Evolutionary conservation across 768 basidiomycete genomes (phyloP).

Genomic region (Leccinum ochraceum): DNA sequence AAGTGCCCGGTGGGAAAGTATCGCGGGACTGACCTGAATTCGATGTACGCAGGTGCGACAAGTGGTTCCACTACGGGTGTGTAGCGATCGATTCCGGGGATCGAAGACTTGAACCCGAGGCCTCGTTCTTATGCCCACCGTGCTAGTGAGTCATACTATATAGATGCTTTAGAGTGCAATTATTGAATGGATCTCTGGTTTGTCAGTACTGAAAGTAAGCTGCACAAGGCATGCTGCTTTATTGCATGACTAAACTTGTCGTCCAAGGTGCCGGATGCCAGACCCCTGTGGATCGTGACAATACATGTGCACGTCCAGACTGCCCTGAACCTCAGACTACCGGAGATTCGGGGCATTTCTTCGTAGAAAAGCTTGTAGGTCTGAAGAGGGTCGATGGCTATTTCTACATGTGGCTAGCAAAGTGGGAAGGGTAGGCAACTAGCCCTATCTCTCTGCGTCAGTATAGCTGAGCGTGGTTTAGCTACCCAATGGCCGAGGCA

Average conservation of each 20-base stretch:
- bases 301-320: slow-evolving; percentile 28
- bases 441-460: background rate
- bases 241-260: background rate
- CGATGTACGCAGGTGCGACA: slow-evolving; percentile 34
- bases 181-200: background rate
- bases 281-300: slow-evolving; percentile 8
- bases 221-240: background rate
- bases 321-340: slow-evolving; percentile 20
- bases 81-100: slow-evolving; percentile 42
- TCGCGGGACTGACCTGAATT: background rate
- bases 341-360: slow-evolving; percentile 14
- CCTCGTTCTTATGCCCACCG: slow-evolving; percentile 43
- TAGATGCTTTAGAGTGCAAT: background rate
- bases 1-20: slow-evolving; percentile 3
- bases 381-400: slow-evolving; percentile 20
- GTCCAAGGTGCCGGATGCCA: slow-evolving; percentile 18
- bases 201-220: slow-evolving; percentile 17
- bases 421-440: slow-evolving; percentile 35
- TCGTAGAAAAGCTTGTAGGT: slow-evolving; percentile 33
- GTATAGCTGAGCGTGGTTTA: slow-evolving; percentile 3
- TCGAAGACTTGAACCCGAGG: slow-evolving; percentile 32
- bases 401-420: slow-evolving; percentile 30
- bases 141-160: slow-evolving; percentile 33
- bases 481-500: slow-evolving; percentile 31
- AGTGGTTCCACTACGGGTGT: slow-evolving; percentile 57